Evolutionary conservation across 140 eudicot genomes (phyloP).

Genomic region (Bidens hawaiensis): DNA sequence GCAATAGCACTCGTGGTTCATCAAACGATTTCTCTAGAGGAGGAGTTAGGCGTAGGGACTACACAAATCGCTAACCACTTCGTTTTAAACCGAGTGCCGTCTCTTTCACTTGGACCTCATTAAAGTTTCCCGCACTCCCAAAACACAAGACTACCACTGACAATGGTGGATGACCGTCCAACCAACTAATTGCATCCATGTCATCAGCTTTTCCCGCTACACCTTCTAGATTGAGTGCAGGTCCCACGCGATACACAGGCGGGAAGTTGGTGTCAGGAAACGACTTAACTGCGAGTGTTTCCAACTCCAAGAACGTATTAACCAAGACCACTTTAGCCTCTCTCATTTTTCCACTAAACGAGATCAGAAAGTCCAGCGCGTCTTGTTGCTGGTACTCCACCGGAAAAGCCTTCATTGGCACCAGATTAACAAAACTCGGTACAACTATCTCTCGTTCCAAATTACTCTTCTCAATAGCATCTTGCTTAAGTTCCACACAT

Average conservation of each 20-base stretch:
- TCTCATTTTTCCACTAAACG: constrained; percentile 4
- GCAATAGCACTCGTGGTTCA: constrained; percentile 29
- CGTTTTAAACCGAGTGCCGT: constrained; percentile 28
- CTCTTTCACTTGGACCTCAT: too few species aligned
- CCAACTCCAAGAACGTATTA: too few species aligned
- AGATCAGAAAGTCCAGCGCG: constrained; percentile 9
- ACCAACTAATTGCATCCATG: constrained; percentile 7
- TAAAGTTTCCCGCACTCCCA: too few species aligned
- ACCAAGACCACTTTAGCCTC: constrained; percentile 33
- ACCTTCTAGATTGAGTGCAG: constrained; percentile 23
- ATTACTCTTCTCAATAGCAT: constrained; percentile 8
- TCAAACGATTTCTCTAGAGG: not conserved
- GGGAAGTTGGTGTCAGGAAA: constrained; percentile 23
- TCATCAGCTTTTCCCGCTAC: too few species aligned
- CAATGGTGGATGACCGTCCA: constrained; percentile 34
- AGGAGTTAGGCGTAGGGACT: constrained; percentile 43
- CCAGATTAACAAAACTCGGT: too few species aligned
- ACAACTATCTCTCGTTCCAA: constrained; percentile 14
- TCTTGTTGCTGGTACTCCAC: too few species aligned
- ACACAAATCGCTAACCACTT: constrained; percentile 36
- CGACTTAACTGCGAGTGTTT: constrained; percentile 33
- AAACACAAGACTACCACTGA: constrained; percentile 50
- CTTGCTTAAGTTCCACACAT: not conserved
- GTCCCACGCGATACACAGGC: constrained; percentile 47
- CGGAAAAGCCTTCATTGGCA: too few species aligned